These are phyloP conservation scores for Eutrema salsugineum DNA, from an alignment of 441 rosid genomes.

Conservation along the genomic window DNA sequence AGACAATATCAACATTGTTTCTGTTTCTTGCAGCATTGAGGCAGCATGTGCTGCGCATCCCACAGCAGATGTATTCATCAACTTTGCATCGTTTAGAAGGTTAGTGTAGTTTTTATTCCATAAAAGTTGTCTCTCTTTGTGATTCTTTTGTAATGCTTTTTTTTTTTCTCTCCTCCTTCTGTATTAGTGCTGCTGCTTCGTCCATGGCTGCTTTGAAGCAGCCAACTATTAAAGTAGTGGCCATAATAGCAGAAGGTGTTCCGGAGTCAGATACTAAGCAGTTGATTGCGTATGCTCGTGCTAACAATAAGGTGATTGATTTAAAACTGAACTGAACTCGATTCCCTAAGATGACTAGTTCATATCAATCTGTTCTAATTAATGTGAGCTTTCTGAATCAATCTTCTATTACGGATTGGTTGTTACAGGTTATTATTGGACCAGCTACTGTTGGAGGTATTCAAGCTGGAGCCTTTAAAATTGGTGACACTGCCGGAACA, in stretches of 20 bases:
- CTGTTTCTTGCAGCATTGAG: constrained; percentile 60
- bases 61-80: constrained; percentile 93
- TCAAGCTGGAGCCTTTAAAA: constrained; percentile 98
- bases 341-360: neutral
- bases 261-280: constrained; percentile 94
- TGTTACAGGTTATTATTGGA: constrained; percentile 82
- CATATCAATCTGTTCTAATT: neutral
- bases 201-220: constrained; percentile 95
- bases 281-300: constrained; percentile 82
- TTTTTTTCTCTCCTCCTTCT: neutral
- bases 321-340: neutral
- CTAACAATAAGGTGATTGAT: constrained; percentile 83
- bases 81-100: constrained; percentile 96
- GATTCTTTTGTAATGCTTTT: neutral
- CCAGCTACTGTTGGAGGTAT: constrained; percentile 99
- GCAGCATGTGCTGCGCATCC: constrained; percentile 94
- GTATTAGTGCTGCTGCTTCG: constrained; percentile 89
- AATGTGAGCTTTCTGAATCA: neutral
- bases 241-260: constrained; percentile 98
- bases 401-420: constrained; percentile 20
- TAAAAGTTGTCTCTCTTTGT: neutral
- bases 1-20: neutral
- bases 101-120: constrained; percentile 5
- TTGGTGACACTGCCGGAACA: constrained; percentile 99
- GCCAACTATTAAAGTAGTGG: constrained; percentile 90